These are phyloP conservation scores for Hygrophorus pudorinus DNA, from an alignment of 768 basidiomycete genomes.

Conservation along the genomic window DNA sequence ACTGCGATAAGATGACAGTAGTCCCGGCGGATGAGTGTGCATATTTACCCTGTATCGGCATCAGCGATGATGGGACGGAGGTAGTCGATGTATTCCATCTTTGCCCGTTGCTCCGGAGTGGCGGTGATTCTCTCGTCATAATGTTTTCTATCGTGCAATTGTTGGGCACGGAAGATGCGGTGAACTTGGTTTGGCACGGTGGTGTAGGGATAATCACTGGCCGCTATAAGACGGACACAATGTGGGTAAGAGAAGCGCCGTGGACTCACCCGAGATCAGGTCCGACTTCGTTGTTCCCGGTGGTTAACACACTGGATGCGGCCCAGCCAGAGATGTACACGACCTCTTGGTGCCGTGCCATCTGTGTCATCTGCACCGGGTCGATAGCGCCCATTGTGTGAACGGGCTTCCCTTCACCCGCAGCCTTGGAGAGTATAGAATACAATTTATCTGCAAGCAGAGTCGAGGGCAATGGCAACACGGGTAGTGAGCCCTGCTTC, in stretches of 20 bases:
- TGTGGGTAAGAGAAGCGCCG: not conserved
- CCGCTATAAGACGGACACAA: not conserved
- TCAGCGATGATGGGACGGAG: conserved; percentile 90
- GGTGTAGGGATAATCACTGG: conserved; percentile 89
- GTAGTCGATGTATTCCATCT: conserved; percentile 78
- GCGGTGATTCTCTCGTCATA: conserved; percentile 75
- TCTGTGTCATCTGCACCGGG: conserved; percentile 91
- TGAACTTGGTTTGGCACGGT: conserved; percentile 96
- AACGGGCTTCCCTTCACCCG: conserved; percentile 56
- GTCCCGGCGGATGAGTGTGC: not conserved
- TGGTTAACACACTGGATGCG: conserved; percentile 75
- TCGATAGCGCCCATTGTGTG: conserved; percentile 93
- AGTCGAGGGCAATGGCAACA: conserved; percentile 64
- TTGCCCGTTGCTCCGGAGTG: conserved; percentile 51
- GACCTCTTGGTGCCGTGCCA: conserved; percentile 78
- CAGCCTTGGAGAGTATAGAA: conserved; percentile 50
- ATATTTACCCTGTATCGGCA: conserved; percentile 79
- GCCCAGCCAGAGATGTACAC: conserved; percentile 95
- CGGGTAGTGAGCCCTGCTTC: conserved; percentile 83
- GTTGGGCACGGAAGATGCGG: conserved; percentile 83
- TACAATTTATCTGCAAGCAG: conserved; percentile 85
- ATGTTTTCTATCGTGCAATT: conserved; percentile 87
- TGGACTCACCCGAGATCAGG: conserved; percentile 78
- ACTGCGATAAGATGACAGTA: not conserved
- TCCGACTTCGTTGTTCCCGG: conserved; percentile 85